phyloP scores from a whole-genome alignment of 305 asterid genomes.

The Coffea humblotiana region DNA sequence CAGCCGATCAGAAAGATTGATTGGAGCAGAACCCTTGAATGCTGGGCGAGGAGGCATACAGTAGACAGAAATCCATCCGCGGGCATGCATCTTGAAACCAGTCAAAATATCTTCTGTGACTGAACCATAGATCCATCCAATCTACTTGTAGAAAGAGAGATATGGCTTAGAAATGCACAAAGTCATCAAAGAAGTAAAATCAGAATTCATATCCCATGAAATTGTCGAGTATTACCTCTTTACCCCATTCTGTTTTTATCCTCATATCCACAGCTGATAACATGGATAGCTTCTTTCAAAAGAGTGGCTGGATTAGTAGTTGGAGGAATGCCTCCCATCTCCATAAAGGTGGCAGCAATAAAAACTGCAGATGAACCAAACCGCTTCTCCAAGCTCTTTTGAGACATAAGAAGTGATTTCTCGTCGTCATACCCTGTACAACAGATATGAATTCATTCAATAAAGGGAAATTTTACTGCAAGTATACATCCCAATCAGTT shows the following conservation, averaged over 20 bases:
- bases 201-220: neutral
- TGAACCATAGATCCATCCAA: constrained; percentile 76
- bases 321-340: constrained; percentile 77
- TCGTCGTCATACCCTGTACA: constrained; percentile 72
- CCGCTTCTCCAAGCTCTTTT: constrained; percentile 73
- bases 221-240: constrained; percentile 47
- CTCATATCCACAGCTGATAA: constrained; percentile 81
- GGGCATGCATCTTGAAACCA: constrained; percentile 70
- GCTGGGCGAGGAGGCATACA: constrained; percentile 76
- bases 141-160: constrained; percentile 31
- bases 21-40: constrained; percentile 73
- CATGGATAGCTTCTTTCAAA: constrained; percentile 84
- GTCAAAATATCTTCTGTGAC: constrained; percentile 73
- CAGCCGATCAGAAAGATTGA: constrained; percentile 69
- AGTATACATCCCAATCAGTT: neutral
- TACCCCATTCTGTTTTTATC: constrained; percentile 86
- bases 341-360: constrained; percentile 75
- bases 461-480: neutral
- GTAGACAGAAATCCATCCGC: constrained; percentile 72
- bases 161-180: constrained; percentile 11
- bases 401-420: constrained; percentile 68
- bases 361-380: constrained; percentile 86
- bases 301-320: constrained; percentile 65
- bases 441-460: constrained; percentile 14
- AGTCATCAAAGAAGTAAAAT: neutral